phyloP scores from a whole-genome alignment of 768 basidiomycete genomes.

The Naganishia randhawae region DNA sequence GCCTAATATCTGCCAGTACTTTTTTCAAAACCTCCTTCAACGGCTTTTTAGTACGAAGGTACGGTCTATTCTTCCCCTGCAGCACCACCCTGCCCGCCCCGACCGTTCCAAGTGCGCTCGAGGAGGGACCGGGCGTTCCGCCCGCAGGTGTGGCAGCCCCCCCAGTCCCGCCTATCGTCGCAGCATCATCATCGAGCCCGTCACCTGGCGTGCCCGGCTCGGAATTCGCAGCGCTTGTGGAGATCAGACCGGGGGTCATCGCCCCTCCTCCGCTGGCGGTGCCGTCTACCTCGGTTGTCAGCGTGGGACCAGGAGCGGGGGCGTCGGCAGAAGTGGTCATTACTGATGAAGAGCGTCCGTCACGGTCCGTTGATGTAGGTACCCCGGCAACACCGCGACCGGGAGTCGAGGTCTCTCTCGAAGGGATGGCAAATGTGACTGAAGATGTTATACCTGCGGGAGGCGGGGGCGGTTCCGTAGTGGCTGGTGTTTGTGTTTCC shows the following conservation, averaged over 20 bases:
- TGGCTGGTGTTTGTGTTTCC: background rate
- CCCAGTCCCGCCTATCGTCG: background rate
- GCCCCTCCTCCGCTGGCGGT: background rate
- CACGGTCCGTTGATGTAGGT: background rate
- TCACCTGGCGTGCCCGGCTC: background rate
- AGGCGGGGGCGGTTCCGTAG: background rate
- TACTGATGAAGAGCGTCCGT: background rate
- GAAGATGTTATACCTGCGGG: background rate
- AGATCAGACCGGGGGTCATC: background rate
- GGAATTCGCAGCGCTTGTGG: background rate
- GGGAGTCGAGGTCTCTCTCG: background rate
- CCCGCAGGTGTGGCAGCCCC: background rate
- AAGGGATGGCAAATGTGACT: slow-evolving; percentile 12
- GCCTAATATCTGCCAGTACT: slow-evolving; percentile 41
- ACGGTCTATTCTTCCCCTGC: slow-evolving; percentile 13
- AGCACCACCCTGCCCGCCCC: background rate
- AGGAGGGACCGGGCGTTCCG: background rate
- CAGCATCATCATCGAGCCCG: background rate
- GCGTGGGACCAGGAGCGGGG: background rate
- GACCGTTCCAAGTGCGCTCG: background rate
- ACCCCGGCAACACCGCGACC: background rate
- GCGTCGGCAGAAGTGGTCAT: background rate
- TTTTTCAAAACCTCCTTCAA: slow-evolving; percentile 43
- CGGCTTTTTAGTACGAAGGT: slow-evolving; percentile 35
- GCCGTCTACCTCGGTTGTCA: background rate